These are phyloP conservation scores for Prunus armeniaca DNA, from an alignment of 306 rosid species.

Conservation along the genomic window DNA sequence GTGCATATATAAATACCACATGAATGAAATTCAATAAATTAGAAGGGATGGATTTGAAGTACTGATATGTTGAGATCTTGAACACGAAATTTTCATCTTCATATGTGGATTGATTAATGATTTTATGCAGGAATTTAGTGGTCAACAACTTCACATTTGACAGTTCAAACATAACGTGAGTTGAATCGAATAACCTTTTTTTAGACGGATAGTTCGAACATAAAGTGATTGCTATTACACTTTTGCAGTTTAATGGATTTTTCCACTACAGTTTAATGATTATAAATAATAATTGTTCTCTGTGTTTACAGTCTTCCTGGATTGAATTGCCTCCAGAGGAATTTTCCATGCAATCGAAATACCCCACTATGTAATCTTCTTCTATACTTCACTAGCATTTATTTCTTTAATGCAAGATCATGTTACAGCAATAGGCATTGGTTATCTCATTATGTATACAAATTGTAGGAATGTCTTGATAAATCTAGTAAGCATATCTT, in stretches of 20 bases:
- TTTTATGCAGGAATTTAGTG: slow-evolving; percentile 26
- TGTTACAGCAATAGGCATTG: background rate
- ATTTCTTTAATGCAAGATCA: background rate
- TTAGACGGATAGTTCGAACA: background rate
- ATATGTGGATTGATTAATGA: background rate
- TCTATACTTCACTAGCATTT: background rate
- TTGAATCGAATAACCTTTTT: no score
- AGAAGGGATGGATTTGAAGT: no score
- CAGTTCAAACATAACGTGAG: slow-evolving; percentile 19
- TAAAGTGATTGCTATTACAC: slow-evolving; percentile 1
- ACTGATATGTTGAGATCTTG: background rate
- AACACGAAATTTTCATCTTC: background rate
- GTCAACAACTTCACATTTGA: slow-evolving; percentile 28
- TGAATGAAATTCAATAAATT: no score
- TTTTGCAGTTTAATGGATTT: no score
- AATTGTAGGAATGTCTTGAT: no score
- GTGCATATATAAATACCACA: background rate
- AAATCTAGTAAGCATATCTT: background rate
- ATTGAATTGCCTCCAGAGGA: slow-evolving; percentile 23
- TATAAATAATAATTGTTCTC: background rate
- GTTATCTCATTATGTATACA: background rate
- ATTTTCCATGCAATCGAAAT: slow-evolving; percentile 25
- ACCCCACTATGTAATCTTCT: slow-evolving; percentile 10
- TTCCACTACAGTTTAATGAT: background rate
- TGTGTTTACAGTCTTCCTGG: slow-evolving; percentile 20